Percentiles rank a stretch among this genome's conserved stretches.
These are phyloP conservation scores for Salix viminalis DNA, from an alignment of 345 rosid species.

Conservation along the genomic window DNA sequence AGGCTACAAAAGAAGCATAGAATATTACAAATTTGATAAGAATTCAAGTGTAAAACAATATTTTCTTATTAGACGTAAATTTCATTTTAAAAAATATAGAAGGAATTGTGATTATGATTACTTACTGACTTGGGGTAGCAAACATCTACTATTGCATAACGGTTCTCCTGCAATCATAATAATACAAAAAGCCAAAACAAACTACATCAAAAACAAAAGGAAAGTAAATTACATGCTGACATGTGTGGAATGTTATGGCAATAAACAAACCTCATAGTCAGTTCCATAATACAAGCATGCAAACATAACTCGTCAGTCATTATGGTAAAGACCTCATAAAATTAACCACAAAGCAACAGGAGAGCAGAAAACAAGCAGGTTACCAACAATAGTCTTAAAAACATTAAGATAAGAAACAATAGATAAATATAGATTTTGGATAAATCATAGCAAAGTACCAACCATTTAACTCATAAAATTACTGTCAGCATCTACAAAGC, in stretches of 20 bases:
- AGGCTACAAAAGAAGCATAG: constrained; percentile 49
- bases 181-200: background rate
- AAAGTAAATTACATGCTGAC: background rate
- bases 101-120: constrained; percentile 5
- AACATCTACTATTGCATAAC: constrained; percentile 81
- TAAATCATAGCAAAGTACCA: too few relatives aligned
- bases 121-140: constrained; percentile 81
- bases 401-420: too few relatives aligned
- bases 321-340: background rate
- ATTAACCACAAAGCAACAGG: too few relatives aligned
- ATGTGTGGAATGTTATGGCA: background rate
- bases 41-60: constrained; percentile 6
- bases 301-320: background rate
- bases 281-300: background rate
- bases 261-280: background rate
- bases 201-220: constrained; percentile 1
- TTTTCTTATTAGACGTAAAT: constrained; percentile 2
- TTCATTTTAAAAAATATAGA: background rate
- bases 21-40: constrained; percentile 1
- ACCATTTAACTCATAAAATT: background rate
- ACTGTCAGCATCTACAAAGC: background rate
- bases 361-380: too few relatives aligned
- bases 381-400: too few relatives aligned
- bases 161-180: constrained; percentile 63
- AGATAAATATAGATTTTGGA: too few relatives aligned